Base-by-base conservation (phyloP, 805 yeast species). In the Zygosaccharomyces bisporus region DNA sequence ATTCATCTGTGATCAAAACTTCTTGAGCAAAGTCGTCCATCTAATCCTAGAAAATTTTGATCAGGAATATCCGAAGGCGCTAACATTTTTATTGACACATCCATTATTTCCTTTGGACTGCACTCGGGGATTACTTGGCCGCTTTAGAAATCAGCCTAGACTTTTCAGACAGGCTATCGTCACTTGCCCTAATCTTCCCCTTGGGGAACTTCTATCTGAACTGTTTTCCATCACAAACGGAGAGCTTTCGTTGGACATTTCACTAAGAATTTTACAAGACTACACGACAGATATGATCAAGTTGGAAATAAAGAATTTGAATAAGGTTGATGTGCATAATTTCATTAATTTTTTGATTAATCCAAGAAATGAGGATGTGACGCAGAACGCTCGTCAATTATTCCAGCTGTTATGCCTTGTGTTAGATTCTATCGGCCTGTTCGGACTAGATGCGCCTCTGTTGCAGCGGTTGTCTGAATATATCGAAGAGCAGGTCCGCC, bases 121-220 rank as follows among this genome's bases (percentile, higher is more conserved):
- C 47, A 71, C 86, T 7, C 64, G 67, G 4, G 80, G 80, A 1
- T 61, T 90, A 35, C 65, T 91, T 34, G 58, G 70, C 12, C 69
- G 66, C 31, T 68, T 87, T 20, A 72, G 73, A 36, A 65, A 74
- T 8, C 71, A 75, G 47, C 81, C 87, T 29, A 76, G 84, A 48
- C 71, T 89, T 45, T 73, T 83, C 62, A 79, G 88, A 65, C 95
- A 86, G 62, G 91, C 95, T 1, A 76, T 88, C 39, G 85, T 82
- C 10, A 81, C 93, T 0, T 84, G 93, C 48, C 82, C 86, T 4
- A 80, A 81, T 44, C 66, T 89, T 31, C 74, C 84, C 6, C 72
- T 84, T 37, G 62, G 63, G 4, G 95, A 86, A 47, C 69, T 90
- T 19, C 67, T 86, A 31, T 60, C 64, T 6, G 88, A 85, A 46